phyloP scores from a whole-genome alignment of 2,329 filamentous ascomycete genomes.

The Talaromyces marneffei region DNA sequence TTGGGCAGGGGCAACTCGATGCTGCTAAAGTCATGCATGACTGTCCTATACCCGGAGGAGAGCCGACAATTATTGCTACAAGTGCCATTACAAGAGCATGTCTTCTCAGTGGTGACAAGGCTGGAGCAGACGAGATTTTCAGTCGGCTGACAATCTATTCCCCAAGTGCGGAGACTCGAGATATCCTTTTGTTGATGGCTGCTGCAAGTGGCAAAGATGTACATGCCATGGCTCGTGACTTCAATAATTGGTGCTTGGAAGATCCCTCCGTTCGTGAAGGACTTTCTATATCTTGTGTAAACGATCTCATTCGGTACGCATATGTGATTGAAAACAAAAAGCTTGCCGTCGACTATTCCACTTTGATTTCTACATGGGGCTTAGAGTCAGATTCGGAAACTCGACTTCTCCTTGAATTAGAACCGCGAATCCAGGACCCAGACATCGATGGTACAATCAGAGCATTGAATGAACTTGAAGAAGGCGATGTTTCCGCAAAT shows the following conservation, averaged over 20 bases:
- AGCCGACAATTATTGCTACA: slow-evolving; percentile 46
- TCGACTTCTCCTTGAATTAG: slow-evolving; percentile 62
- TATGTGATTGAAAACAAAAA: slow-evolving; percentile 64
- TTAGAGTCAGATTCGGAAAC: slow-evolving; percentile 65
- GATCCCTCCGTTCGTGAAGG: slow-evolving; percentile 41
- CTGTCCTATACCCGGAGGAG: slow-evolving; percentile 44
- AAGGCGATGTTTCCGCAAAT: slow-evolving; percentile 56
- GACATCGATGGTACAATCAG: slow-evolving; percentile 60
- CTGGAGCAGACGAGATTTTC: slow-evolving; percentile 60
- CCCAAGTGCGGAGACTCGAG: slow-evolving; percentile 57
- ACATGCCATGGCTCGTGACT: slow-evolving; percentile 67
- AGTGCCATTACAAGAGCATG: slow-evolving; percentile 56
- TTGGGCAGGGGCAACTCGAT: slow-evolving; percentile 51
- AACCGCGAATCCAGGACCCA: slow-evolving; percentile 65
- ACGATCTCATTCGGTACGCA: slow-evolving; percentile 67
- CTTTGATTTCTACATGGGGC: slow-evolving; percentile 58
- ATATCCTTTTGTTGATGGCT: slow-evolving; percentile 70
- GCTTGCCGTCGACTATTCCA: slow-evolving; percentile 66
- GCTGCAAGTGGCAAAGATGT: slow-evolving; percentile 65
- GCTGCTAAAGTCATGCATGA: slow-evolving; percentile 64
- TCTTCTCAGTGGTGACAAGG: slow-evolving; percentile 52
- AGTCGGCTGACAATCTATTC: slow-evolving; percentile 36
- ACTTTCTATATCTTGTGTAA: slow-evolving; percentile 68
- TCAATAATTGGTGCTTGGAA: slow-evolving; percentile 56
- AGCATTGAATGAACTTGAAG: slow-evolving; percentile 49